These are phyloP conservation scores for Teratosphaeria epicoccoides DNA, from an alignment of 2,329 filamentous ascomycete genomes.

Conservation along the genomic window DNA sequence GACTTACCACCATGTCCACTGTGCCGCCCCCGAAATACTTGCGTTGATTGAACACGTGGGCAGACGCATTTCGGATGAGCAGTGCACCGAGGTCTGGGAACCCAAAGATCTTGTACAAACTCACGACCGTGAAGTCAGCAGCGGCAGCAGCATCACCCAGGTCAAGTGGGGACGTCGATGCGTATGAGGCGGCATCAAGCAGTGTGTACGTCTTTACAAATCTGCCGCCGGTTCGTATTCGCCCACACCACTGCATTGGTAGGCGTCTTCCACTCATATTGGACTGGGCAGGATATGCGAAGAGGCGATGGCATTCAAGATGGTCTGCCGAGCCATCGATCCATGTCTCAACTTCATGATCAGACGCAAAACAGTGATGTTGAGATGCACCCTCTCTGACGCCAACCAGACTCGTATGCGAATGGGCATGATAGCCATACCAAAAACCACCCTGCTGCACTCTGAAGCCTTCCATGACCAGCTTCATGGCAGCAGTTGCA, in stretches of 20 bases:
- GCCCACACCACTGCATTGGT: conserved; percentile 54
- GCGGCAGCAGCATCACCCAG: conserved; percentile 50
- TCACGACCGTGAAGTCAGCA: conserved; percentile 78
- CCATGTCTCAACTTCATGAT: conserved; percentile 56
- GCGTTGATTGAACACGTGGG: conserved; percentile 49
- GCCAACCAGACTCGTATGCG: conserved; percentile 80
- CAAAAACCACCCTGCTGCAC: conserved; percentile 58
- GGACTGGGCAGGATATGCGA: conserved; percentile 84
- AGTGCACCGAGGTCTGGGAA: conserved; percentile 85
- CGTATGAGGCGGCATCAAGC: conserved; percentile 73
- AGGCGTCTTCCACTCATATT: conserved; percentile 79
- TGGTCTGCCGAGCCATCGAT: conserved; percentile 27
- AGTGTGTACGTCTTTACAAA: conserved; percentile 47
- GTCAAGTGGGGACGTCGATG: conserved; percentile 66
- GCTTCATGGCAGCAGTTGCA: conserved; percentile 80
- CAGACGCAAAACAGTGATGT: conserved; percentile 55
- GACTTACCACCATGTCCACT: conserved; percentile 68
- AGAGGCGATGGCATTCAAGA: conserved; percentile 33
- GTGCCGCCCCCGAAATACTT: conserved; percentile 91
- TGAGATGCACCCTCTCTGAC: conserved; percentile 52
- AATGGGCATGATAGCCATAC: conserved; percentile 73
- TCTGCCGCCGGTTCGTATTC: neutral
- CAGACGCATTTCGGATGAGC: conserved; percentile 64
- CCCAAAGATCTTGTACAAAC: conserved; percentile 96
- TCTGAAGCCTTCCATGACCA: conserved; percentile 69